phyloP scores from a whole-genome alignment of 1,284 basidiomycete species.

The Puccinia triticina region DNA sequence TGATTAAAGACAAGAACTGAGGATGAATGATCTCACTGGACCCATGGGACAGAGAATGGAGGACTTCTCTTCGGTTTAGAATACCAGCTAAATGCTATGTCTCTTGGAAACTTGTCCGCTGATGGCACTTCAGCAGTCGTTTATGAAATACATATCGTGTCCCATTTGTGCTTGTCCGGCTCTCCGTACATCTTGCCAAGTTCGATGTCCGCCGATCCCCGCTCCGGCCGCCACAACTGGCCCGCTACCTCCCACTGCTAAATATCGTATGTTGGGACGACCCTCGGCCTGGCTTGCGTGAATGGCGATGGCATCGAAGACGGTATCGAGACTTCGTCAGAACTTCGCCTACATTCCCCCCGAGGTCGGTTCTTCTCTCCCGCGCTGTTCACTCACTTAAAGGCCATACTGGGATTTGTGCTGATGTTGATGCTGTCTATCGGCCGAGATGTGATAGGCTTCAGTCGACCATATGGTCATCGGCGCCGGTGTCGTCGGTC shows the following conservation, averaged over 20 bases:
- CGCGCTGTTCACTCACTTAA: background rate
- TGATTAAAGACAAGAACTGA: no score
- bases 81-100: no score
- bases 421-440: background rate
- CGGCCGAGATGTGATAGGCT: constrained; percentile 10
- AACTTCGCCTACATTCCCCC: constrained; percentile 24
- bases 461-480: constrained; percentile 82
- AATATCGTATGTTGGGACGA: background rate
- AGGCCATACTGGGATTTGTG: background rate
- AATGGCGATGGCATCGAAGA: constrained; percentile 11
- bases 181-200: no score
- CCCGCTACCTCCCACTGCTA: no score
- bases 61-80: no score
- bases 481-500: constrained; percentile 80
- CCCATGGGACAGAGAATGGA: no score
- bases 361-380: background rate
- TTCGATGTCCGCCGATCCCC: no score
- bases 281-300: background rate
- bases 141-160: no score
- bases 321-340: constrained; percentile 15
- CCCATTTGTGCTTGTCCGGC: no score
- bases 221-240: no score
- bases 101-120: no score
- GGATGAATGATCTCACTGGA: background rate
- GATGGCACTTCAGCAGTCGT: no score